Evolutionary conservation across 2,329 filamentous ascomycete species (phyloP).

Genomic region (Dactylellina sp.): DNA sequence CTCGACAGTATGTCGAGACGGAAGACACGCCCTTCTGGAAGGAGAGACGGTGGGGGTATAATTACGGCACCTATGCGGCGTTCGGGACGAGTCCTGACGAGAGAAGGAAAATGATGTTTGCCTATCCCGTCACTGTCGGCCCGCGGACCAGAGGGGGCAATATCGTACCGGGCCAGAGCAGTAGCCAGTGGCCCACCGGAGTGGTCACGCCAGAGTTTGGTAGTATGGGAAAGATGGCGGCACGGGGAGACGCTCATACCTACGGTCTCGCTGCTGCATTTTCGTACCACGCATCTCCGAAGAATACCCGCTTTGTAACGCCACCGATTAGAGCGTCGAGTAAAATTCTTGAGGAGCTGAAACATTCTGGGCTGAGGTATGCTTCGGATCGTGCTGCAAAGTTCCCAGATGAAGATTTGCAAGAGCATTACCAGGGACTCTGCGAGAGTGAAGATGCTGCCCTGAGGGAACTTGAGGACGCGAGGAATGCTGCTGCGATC

Average conservation of each 20-base stretch:
- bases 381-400: constrained; percentile 24
- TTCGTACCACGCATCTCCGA: constrained; percentile 51
- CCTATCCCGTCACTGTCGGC: constrained; percentile 13
- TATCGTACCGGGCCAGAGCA: constrained; percentile 46
- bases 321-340: constrained; percentile 53
- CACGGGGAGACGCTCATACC: constrained; percentile 11
- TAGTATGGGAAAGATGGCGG: constrained; percentile 34
- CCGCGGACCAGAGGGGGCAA: constrained; percentile 44
- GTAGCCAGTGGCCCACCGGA: constrained; percentile 46
- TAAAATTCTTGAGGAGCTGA: constrained; percentile 49
- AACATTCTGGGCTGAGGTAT: constrained; percentile 42
- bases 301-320: constrained; percentile 50
- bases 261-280: constrained; percentile 51
- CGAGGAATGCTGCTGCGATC: constrained; percentile 36
- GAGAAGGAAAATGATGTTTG: constrained; percentile 49
- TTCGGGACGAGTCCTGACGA: constrained; percentile 43
- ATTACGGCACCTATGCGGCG: constrained; percentile 44
- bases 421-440: constrained; percentile 50
- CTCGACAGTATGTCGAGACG: constrained; percentile 46
- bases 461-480: constrained; percentile 47
- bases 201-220: constrained; percentile 49
- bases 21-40: constrained; percentile 56
- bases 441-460: constrained; percentile 45
- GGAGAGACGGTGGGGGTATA: constrained; percentile 47
- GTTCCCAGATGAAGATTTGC: constrained; percentile 52